Evolutionary conservation across 2,329 filamentous ascomycete species (phyloP).

Genomic region (Diaporthe citriasiana): DNA sequence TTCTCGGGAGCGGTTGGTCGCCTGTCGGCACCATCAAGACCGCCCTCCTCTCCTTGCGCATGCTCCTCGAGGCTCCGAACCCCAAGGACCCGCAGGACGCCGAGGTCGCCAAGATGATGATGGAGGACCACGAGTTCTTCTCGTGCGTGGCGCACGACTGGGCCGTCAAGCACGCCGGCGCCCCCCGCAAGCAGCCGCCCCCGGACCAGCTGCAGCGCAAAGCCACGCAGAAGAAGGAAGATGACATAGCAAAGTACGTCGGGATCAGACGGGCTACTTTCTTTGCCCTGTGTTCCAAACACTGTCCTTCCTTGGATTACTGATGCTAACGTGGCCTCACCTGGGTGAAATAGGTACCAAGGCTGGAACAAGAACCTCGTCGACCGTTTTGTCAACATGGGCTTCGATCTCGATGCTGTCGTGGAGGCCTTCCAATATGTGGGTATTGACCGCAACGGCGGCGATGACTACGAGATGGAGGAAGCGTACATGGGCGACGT

Average conservation of each 20-base stretch:
- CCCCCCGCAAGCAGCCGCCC: constrained; percentile 66
- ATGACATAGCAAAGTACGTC: constrained; percentile 63
- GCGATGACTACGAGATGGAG: constrained; percentile 87
- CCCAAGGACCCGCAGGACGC: constrained; percentile 97
- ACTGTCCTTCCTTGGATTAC: not conserved
- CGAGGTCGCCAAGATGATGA: constrained; percentile 91
- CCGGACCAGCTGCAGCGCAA: constrained; percentile 60
- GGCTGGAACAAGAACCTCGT: constrained; percentile 90
- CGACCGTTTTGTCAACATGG: constrained; percentile 89
- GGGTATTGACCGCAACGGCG: constrained; percentile 83
- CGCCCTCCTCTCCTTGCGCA: constrained; percentile 91
- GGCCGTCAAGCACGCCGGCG: constrained; percentile 87
- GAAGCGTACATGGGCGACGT: constrained; percentile 93
- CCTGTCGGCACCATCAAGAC: constrained; percentile 97
- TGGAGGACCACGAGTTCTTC: constrained; percentile 83
- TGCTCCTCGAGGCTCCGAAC: constrained; percentile 92
- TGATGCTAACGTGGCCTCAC: constrained; percentile 36
- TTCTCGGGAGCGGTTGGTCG: constrained; percentile 90
- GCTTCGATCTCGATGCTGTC: constrained; percentile 89
- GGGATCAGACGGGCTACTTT: constrained; percentile 37
- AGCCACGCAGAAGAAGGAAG: constrained; percentile 65
- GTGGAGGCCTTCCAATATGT: constrained; percentile 87
- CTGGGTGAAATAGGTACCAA: constrained; percentile 72
- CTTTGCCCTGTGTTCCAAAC: not conserved
- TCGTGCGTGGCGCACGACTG: constrained; percentile 88